A percentile compares a stretch with the other conserved stretches of the same genome.
These are phyloP conservation scores for Crassisporium funariophilum DNA, from an alignment of 768 basidiomycete species.

Conservation along the genomic window DNA sequence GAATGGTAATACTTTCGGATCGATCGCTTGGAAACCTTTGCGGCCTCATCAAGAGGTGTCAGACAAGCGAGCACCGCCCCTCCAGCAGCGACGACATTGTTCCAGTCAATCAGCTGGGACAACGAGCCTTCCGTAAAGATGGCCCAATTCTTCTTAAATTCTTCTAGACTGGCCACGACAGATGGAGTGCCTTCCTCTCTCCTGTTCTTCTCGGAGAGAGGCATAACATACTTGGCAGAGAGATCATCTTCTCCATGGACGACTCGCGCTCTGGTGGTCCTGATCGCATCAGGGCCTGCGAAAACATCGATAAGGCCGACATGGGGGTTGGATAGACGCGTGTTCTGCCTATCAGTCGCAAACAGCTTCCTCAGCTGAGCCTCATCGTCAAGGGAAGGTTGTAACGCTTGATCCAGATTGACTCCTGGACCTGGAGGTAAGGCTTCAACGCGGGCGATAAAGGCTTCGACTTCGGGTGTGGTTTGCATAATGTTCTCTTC, in stretches of 20 bases:
- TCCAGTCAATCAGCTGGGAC: constrained; percentile 61
- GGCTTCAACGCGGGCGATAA: constrained; percentile 23
- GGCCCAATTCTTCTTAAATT: constrained; percentile 65
- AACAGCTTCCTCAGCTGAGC: constrained; percentile 55
- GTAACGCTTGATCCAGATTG: constrained; percentile 46
- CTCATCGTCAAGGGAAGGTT: constrained; percentile 60
- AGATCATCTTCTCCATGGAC: constrained; percentile 47
- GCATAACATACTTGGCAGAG: constrained; percentile 53
- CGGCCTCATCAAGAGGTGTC: constrained; percentile 47
- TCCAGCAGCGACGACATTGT: constrained; percentile 63
- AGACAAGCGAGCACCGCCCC: constrained; percentile 63
- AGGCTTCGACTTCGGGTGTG: constrained; percentile 23
- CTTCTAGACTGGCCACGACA: constrained; percentile 52
- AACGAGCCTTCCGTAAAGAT: constrained; percentile 65
- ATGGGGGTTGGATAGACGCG: constrained; percentile 46
- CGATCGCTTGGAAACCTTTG: constrained; percentile 54
- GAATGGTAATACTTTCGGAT: constrained; percentile 61
- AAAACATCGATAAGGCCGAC: constrained; percentile 66
- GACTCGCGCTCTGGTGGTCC: constrained; percentile 52
- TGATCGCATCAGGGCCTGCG: constrained; percentile 45
- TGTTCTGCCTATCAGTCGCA: constrained; percentile 50
- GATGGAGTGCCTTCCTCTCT: constrained; percentile 51
- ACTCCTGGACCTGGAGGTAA: constrained; percentile 26
- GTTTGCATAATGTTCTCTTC: too few relatives aligned
- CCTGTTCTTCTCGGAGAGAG: constrained; percentile 44